phyloP scores from a whole-genome alignment of 1,284 basidiomycete genomes.

The Malassezia sympodialis region DNA sequence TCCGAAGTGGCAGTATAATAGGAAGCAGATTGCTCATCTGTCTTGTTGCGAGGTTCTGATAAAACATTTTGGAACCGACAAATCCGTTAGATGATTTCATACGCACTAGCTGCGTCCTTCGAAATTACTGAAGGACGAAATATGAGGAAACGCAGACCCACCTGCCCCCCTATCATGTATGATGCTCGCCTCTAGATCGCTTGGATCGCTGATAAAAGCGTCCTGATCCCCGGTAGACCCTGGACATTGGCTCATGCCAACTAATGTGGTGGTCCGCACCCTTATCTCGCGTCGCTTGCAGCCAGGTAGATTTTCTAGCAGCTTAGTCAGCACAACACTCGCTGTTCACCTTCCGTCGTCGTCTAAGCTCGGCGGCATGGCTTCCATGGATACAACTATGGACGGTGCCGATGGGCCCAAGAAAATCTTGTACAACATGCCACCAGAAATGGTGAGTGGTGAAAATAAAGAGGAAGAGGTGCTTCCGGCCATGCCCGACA shows the following conservation, averaged over 20 bases:
- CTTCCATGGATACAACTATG: not conserved
- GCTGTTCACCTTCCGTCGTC: not conserved
- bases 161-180: not conserved
- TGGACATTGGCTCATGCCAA: not conserved
- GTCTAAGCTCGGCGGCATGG: not conserved
- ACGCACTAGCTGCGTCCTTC: conserved; percentile 37
- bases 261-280: not conserved
- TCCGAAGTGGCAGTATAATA: conserved; percentile 39
- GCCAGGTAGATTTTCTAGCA: not conserved
- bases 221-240: not conserved
- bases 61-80: conserved; percentile 9
- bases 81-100: not conserved
- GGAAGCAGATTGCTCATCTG: conserved; percentile 17
- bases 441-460: conserved; percentile 1
- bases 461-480: conserved; percentile 4
- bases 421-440: conserved; percentile 10
- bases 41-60: not conserved
- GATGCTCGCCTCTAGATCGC: not conserved
- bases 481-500: not conserved
- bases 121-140: conserved; percentile 30
- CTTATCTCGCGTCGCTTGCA: not conserved
- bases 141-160: not conserved
- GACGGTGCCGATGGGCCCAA: not conserved
- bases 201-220: not conserved
- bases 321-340: not conserved